Conservation (phyloP, 208 protist species). For the Trypanosoma rangeli region DNA sequence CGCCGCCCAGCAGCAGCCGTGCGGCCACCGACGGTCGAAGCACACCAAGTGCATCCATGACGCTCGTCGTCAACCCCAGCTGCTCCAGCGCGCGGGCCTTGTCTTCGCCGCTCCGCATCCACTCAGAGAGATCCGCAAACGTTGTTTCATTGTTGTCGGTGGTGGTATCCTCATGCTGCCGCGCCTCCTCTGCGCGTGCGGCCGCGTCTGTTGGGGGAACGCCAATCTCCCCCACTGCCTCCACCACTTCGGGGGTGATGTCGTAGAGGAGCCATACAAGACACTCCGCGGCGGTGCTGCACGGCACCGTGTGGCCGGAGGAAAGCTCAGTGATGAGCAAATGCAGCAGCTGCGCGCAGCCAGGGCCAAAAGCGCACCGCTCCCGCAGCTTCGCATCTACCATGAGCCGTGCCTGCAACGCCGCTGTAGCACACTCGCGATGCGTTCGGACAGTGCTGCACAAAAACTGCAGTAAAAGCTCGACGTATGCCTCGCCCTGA, state of each 20-base stretch:
- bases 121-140: conserved; percentile 55
- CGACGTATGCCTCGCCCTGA: conserved; percentile 45
- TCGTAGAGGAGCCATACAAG: conserved; percentile 34
- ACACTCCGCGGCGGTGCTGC: conserved; percentile 33
- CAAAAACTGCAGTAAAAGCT: conserved; percentile 40
- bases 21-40: conserved; percentile 25
- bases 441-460: conserved; percentile 57
- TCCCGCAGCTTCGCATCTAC: conserved; percentile 25
- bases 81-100: conserved; percentile 37
- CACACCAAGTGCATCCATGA: conserved; percentile 31
- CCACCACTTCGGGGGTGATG: conserved; percentile 25
- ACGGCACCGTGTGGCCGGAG: conserved; percentile 34
- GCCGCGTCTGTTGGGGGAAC: conserved; percentile 33
- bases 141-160: conserved; percentile 31
- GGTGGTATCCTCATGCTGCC: neutral
- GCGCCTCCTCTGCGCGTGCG: conserved; percentile 3
- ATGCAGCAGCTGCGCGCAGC: conserved; percentile 48
- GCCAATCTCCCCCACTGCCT: conserved; percentile 45
- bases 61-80: conserved; percentile 36
- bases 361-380: conserved; percentile 46
- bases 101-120: conserved; percentile 44
- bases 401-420: conserved; percentile 37
- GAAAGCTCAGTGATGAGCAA: conserved; percentile 40
- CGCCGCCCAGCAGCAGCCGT: conserved; percentile 42
- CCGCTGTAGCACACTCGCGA: conserved; percentile 43